A percentile compares a stretch with the other conserved stretches of the same genome.
Evolutionary conservation across 2,329 filamentous ascomycete species (phyloP).

Genomic region (Colletotrichum salicis): DNA sequence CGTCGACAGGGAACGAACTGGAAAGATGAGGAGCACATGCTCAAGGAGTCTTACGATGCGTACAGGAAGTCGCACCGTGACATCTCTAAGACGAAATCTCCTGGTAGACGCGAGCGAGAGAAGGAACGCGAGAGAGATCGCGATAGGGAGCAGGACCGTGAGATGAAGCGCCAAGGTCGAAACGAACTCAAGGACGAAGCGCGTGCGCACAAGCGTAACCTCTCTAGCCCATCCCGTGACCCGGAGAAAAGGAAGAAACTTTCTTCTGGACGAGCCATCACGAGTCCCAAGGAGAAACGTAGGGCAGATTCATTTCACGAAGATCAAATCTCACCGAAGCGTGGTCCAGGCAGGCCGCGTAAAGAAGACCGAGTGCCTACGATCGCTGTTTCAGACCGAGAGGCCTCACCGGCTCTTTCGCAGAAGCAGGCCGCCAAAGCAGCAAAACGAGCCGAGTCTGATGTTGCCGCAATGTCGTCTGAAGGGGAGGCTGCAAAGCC

Average conservation of each 20-base stretch:
- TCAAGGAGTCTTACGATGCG: slow-evolving; percentile 80
- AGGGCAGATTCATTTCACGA: slow-evolving; percentile 58
- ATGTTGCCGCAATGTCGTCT: slow-evolving; percentile 62
- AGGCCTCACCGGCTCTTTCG: slow-evolving; percentile 59
- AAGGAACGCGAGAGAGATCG: slow-evolving; percentile 38
- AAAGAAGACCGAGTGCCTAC: slow-evolving; percentile 64
- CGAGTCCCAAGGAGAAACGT: slow-evolving; percentile 62
- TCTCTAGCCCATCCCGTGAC: slow-evolving; percentile 61
- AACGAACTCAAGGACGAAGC: slow-evolving; percentile 58
- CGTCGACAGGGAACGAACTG: slow-evolving; percentile 86
- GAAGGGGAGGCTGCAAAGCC: slow-evolving; percentile 69
- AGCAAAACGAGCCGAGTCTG: slow-evolving; percentile 64
- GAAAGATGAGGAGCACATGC: slow-evolving; percentile 85
- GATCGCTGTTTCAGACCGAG: slow-evolving; percentile 62
- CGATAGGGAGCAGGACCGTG: slow-evolving; percentile 52
- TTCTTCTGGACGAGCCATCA: slow-evolving; percentile 45
- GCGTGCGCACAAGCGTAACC: slow-evolving; percentile 56
- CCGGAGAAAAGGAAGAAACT: slow-evolving; percentile 57
- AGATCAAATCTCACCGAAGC: slow-evolving; percentile 59
- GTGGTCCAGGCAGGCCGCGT: slow-evolving; percentile 62
- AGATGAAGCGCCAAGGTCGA: slow-evolving; percentile 55
- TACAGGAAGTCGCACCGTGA: slow-evolving; percentile 65
- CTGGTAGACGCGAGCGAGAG: slow-evolving; percentile 54
- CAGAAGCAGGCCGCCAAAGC: slow-evolving; percentile 59
- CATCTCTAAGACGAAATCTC: slow-evolving; percentile 60